Evolutionary conservation across 2,329 filamentous ascomycete genomes (phyloP), one percentile per base, ranked within the genome.

Genomic region (Neofusicoccum laricinum): DNA sequence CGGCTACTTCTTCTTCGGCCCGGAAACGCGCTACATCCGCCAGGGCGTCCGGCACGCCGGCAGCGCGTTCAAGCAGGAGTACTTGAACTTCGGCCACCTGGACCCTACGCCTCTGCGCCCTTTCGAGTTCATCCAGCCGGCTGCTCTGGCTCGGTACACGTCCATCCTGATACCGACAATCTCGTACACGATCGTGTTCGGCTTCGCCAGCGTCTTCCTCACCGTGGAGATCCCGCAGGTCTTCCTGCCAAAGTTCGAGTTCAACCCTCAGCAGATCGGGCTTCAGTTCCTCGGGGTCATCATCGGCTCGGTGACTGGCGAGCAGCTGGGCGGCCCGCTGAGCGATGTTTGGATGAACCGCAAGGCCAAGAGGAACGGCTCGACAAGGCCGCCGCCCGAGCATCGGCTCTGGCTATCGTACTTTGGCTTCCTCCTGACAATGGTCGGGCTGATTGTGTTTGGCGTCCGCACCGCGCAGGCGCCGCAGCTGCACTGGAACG

Each of bases 211-310:
- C 43, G 81, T 87, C 10, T 75, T 87, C 67, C 74, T 82, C 62
- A 84, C 84, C 0, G 81, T 88, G 30, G 85, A 88, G 68, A 83
- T 88, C 3, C 86, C 86, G 0, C 84, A 87, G 64, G 77, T 88
- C 1, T 85, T 86, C 66, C 78, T 80, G 5, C 73, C 78, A 38
- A 83, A 83, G 65, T 89, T 86, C 64, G 80, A 79, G 14, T 82
- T 88, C 75, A 83, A 85, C 69, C 73, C 83, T 0, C 80, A 88
- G 70, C 81, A 87, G 65, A 77, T 87, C 6, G 86, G 86, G 0
- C 78, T 88, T 1, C 85, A 88, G 65, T 86, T 85, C 68, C 73
- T 87, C 7, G 81, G 81, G 2, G 76, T 87, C 53, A 84, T 88
- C 55, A 77, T 87, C 38, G 85, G 86, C 1, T 82, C 80, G 1